These are phyloP conservation scores for Opeltia flavorubescens DNA, from an alignment of 495 filamentous ascomycete genomes.

Conservation along the genomic window DNA sequence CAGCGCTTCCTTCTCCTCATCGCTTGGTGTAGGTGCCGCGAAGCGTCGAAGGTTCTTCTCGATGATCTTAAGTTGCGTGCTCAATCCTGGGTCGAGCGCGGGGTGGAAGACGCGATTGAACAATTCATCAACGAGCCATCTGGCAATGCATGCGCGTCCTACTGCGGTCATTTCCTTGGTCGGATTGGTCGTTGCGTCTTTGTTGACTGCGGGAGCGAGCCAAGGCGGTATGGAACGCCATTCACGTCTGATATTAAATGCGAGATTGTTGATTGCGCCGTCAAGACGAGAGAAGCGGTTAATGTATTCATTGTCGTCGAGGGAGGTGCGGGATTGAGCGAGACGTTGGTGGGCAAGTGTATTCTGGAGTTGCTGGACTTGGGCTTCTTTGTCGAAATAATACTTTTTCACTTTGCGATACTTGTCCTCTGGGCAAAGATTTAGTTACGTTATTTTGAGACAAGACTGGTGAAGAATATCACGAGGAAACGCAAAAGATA, in stretches of 20 bases:
- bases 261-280: constrained; percentile 84
- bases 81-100: constrained; percentile 59
- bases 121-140: constrained; percentile 84
- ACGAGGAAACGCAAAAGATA: too few species aligned
- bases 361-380: constrained; percentile 92
- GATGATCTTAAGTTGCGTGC: constrained; percentile 65
- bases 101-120: constrained; percentile 90
- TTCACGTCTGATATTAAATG: constrained; percentile 88
- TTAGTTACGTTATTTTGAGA: too few species aligned
- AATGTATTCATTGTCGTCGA: constrained; percentile 91
- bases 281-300: constrained; percentile 85
- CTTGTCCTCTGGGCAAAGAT: constrained; percentile 52
- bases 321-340: constrained; percentile 82
- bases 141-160: constrained; percentile 77
- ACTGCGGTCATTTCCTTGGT: constrained; percentile 96
- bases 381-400: constrained; percentile 89
- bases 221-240: constrained; percentile 72
- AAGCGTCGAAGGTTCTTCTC: constrained; percentile 75
- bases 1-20: constrained; percentile 82
- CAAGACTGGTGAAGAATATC: too few species aligned
- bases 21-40: constrained; percentile 54
- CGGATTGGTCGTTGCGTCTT: constrained; percentile 64
- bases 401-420: constrained; percentile 96
- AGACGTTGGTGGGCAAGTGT: constrained; percentile 90
- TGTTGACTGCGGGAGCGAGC: constrained; percentile 64